Conservation (phyloP, 129 eudicot genomes). For the Tanacetum coccineum region DNA sequence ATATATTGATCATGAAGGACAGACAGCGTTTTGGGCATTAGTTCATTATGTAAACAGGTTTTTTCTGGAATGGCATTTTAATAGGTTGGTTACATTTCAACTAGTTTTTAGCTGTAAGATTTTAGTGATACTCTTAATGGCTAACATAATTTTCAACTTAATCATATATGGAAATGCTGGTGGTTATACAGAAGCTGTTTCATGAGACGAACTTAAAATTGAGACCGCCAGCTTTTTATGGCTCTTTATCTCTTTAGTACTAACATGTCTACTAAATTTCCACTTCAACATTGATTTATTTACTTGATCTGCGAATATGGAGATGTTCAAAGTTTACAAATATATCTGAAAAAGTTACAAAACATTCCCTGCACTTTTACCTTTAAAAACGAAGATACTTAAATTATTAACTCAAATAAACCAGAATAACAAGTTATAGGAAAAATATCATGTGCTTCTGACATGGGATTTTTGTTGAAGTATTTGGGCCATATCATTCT, state of each 20-base stretch:
- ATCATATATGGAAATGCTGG: background rate
- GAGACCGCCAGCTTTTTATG: constrained; percentile 5
- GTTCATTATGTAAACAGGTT: constrained; percentile 7
- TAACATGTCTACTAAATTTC: background rate
- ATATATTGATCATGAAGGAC: constrained; percentile 19
- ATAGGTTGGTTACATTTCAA: constrained; percentile 18
- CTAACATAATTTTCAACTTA: constrained; percentile 15
- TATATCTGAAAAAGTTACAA: background rate
- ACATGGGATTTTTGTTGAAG: background rate
- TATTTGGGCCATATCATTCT: background rate
- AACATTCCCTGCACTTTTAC: background rate
- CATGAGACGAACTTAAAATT: constrained; percentile 2
- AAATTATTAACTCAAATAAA: background rate
- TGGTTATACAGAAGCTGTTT: constrained; percentile 11
- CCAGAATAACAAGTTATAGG: background rate
- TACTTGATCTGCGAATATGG: background rate
- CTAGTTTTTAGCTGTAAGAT: constrained; percentile 16
- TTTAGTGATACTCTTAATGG: constrained; percentile 11
- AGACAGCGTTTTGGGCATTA: background rate
- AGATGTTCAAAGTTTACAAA: background rate
- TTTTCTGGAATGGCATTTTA: background rate
- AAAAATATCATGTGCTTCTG: background rate
- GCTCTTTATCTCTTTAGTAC: background rate
- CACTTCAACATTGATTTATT: background rate
- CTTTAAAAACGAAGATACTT: background rate